Evolutionary conservation across 192 early-diverging fungal genomes (phyloP), one percentile per base, ranked within the genome.

Genomic region (Coemansia sp.): DNA sequence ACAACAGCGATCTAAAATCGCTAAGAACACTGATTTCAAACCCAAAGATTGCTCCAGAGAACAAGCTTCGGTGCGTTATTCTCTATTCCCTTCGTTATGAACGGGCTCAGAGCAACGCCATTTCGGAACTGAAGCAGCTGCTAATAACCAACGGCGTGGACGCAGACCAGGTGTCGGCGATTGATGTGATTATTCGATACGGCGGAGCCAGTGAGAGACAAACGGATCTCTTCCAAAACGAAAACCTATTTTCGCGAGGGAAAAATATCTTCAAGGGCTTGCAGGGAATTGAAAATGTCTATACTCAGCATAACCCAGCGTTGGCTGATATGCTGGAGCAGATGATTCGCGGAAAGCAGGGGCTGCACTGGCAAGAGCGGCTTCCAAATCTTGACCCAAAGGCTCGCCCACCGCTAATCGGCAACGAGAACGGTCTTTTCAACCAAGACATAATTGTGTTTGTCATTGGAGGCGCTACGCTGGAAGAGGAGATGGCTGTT

Each of bases 201-300:
- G 91, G 88, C 7, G 92, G 92, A 2, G 70, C 84, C 25, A 82
- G 85, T 50, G 85, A 92, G 68, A 81, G 96, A 40, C 89, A 94
- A 66, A 92, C 91, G 52, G 95, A 95, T 61, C 60, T 97, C 38
- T 94, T 97, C 67, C 86, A 89, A 6, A 96, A 94, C 65, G 86
- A 94, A 57, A 88, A 91, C 42, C 82, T 98, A 33, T 81, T 99
- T 38, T 87, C 91, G 17, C 82, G 90, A 23, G 91, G 94, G 15
- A 88, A 88, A 55, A 95, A 90, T 56, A 91, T 91, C 6, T 87
- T 99, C 63, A 98, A 96, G 66, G 95, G 97, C 13, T 76, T 99
- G 38, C 93, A 95, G 79, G 83, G 97, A 10, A 94, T 95, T 25
- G 97, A 99, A 61, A 99, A 99, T 66, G 96, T 99, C 9, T 99